Conservation (phyloP, 2,329 filamentous ascomycete genomes). For the Tolypocladium amazonense region DNA sequence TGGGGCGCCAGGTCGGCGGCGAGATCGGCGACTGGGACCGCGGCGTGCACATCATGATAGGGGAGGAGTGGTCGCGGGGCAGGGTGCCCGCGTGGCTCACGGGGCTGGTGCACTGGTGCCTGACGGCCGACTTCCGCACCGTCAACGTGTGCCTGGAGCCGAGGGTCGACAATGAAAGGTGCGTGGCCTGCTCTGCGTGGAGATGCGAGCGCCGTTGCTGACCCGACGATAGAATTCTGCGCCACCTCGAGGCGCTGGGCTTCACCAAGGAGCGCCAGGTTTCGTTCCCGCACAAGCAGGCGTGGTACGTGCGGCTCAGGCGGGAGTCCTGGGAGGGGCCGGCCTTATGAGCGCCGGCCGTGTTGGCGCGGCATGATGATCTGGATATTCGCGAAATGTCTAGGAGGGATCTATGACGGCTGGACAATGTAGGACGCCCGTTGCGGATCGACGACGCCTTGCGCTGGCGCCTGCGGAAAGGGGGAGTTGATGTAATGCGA, state of each 20-base stretch:
- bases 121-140: constrained; percentile 67
- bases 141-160: constrained; percentile 80
- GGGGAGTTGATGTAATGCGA: not conserved
- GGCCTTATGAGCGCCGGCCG: constrained; percentile 27
- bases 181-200: not conserved
- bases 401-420: not conserved
- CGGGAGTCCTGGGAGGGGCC: constrained; percentile 74
- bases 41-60: constrained; percentile 79
- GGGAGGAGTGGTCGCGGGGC: constrained; percentile 85
- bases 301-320: constrained; percentile 70
- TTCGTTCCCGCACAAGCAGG: constrained; percentile 84
- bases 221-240: constrained; percentile 13
- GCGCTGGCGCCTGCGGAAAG: not conserved
- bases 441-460: not conserved
- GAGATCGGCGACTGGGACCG: constrained; percentile 72
- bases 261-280: constrained; percentile 85
- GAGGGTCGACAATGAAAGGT: constrained; percentile 84
- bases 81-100: constrained; percentile 74
- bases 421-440: not conserved
- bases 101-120: constrained; percentile 78
- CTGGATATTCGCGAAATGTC: not conserved
- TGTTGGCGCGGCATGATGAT: not conserved
- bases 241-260: constrained; percentile 61
- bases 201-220: not conserved
- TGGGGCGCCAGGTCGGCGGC: constrained; percentile 59